A percentile compares a stretch with the other conserved stretches of the same genome.
Conservation (phyloP, 257 asterid genomes). For the Anisodus tanguticus region DNA sequence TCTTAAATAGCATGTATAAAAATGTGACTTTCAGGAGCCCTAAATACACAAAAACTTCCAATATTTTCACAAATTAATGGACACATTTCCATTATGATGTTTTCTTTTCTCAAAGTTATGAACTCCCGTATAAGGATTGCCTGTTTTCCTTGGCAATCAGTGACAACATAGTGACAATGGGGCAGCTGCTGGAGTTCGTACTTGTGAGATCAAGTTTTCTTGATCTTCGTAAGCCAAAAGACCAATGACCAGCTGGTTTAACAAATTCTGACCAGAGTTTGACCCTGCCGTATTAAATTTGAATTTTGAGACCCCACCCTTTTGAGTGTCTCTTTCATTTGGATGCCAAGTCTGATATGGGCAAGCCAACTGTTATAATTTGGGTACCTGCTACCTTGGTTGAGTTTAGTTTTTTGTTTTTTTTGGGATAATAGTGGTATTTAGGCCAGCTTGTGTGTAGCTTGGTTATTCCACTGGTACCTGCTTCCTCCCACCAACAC, state of each 20-base stretch:
- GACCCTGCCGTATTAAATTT: background rate
- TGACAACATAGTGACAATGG: background rate
- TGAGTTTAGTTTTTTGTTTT: background rate
- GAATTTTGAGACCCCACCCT: background rate
- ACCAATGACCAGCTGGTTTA: background rate
- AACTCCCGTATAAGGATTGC: background rate
- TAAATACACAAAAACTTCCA: background rate
- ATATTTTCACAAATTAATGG: background rate
- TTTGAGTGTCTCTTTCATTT: background rate
- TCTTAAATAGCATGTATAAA: background rate
- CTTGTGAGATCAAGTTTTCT: background rate
- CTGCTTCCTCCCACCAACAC: too few relatives aligned
- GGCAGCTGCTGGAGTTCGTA: background rate
- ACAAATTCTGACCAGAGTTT: background rate
- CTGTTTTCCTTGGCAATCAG: background rate
- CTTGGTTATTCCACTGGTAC: too few relatives aligned
- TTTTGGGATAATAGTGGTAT: background rate
- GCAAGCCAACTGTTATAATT: background rate
- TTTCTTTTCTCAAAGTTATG: background rate
- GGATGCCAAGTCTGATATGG: background rate
- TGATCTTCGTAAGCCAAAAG: background rate
- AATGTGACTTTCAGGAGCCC: background rate
- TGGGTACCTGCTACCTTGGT: background rate
- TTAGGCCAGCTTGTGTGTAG: background rate
- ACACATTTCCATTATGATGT: background rate